These are phyloP conservation scores for Rhinocladiella similis DNA, from an alignment of 2,329 filamentous ascomycete genomes.

Conservation along the genomic window DNA sequence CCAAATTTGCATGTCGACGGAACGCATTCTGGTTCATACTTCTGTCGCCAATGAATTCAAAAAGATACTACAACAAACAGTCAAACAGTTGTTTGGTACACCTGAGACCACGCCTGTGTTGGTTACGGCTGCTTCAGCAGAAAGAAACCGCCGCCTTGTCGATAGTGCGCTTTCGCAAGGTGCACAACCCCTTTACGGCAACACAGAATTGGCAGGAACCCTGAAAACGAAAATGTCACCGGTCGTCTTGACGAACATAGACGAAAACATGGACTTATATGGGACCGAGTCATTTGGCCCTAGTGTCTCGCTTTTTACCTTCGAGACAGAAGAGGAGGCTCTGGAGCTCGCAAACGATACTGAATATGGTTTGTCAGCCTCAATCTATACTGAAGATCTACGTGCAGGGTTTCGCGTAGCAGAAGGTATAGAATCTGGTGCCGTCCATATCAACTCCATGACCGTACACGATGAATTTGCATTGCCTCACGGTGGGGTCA, in stretches of 20 bases:
- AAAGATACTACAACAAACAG: slow-evolving; percentile 8
- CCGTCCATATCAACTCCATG: slow-evolving; percentile 26
- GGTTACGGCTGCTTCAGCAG: slow-evolving; percentile 46
- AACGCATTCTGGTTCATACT: slow-evolving; percentile 68
- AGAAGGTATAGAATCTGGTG: slow-evolving; percentile 62
- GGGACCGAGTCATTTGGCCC: slow-evolving; percentile 76
- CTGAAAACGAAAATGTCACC: slow-evolving; percentile 45
- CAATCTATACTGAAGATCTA: slow-evolving; percentile 72
- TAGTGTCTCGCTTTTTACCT: slow-evolving; percentile 65
- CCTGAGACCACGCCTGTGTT: slow-evolving; percentile 35
- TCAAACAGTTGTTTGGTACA: not conserved
- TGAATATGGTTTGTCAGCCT: slow-evolving; percentile 70
- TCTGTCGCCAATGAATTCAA: slow-evolving; percentile 54
- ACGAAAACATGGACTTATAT: slow-evolving; percentile 71
- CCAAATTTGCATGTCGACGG: slow-evolving; percentile 84
- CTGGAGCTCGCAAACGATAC: slow-evolving; percentile 75
- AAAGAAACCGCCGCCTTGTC: slow-evolving; percentile 56
- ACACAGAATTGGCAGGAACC: slow-evolving; percentile 41
- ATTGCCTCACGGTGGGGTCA: slow-evolving; percentile 67
- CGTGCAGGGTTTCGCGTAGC: slow-evolving; percentile 59
- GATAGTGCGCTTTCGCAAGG: slow-evolving; percentile 58
- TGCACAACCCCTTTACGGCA: slow-evolving; percentile 57
- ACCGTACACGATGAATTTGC: slow-evolving; percentile 65
- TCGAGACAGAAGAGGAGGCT: slow-evolving; percentile 62
- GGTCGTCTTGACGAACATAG: slow-evolving; percentile 13